phyloP scores from a whole-genome alignment of 805 yeast genomes.

The Ogataea saltuana region DNA sequence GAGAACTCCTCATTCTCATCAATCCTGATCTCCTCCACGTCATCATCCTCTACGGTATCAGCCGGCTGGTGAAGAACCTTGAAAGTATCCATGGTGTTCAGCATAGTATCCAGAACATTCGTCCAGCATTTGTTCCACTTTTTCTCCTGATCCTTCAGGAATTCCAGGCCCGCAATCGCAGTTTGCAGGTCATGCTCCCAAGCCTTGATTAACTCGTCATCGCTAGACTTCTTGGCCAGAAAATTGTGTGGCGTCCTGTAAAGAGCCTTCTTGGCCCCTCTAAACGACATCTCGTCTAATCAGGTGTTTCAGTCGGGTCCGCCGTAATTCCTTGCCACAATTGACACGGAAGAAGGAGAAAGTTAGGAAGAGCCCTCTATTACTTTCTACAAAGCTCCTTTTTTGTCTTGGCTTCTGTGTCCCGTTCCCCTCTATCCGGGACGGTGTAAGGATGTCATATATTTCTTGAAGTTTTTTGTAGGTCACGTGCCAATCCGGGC shows the following conservation, averaged over 20 bases:
- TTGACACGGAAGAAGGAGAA: too few relatives aligned
- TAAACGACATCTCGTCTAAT: conserved; percentile 36
- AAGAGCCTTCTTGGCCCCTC: conserved; percentile 40
- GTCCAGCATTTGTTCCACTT: conserved; percentile 32
- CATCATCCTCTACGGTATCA: conserved; percentile 10
- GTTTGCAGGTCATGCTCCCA: conserved; percentile 46
- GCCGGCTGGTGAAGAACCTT: conserved; percentile 40
- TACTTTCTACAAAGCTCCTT: too few relatives aligned
- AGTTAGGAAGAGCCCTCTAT: too few relatives aligned
- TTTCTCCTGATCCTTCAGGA: conserved; percentile 35
- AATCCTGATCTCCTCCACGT: conserved; percentile 17
- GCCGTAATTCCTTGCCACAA: too few relatives aligned
- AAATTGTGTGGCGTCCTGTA: conserved; percentile 39
- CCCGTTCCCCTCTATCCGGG: neutral
- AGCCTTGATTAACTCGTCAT: conserved; percentile 42
- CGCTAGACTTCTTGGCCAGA: conserved; percentile 36
- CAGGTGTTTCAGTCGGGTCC: too few relatives aligned
- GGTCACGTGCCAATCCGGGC: too few relatives aligned
- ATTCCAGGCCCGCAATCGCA: conserved; percentile 46
- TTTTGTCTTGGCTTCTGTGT: neutral
- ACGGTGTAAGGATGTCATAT: neutral
- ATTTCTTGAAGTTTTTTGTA: too few relatives aligned
- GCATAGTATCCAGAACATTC: conserved; percentile 36
- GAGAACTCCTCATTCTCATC: conserved; percentile 34
- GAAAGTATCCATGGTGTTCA: conserved; percentile 36